Percentiles rank a stretch among this genome's conserved stretches.
These are phyloP conservation scores for Panicum hallii DNA, from an alignment of 202 grass and related monocot species.

Conservation along the genomic window DNA sequence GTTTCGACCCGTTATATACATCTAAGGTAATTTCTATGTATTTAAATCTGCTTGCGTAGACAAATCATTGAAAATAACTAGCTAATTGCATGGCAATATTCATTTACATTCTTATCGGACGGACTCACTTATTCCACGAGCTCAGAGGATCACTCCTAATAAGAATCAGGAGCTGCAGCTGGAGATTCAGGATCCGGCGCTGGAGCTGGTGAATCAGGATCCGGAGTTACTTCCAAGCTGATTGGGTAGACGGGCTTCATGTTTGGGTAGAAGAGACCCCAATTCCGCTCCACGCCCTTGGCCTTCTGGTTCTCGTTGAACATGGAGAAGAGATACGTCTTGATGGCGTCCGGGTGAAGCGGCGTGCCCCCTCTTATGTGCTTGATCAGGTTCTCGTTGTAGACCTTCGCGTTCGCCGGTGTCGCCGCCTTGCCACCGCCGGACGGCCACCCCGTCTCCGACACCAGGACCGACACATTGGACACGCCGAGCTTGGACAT, in stretches of 20 bases:
- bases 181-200: no score
- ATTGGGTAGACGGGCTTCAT: background rate
- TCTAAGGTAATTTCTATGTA: no score
- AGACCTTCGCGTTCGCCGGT: background rate
- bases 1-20: no score
- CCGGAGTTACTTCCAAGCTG: background rate
- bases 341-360: background rate
- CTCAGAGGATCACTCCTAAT: no score
- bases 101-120: no score
- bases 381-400: background rate
- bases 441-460: slow-evolving; percentile 75
- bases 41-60: no score
- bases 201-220: background rate
- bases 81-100: no score
- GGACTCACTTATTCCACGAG: no score
- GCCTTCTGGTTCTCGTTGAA: background rate
- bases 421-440: slow-evolving; percentile 42
- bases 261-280: background rate
- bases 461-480: slow-evolving; percentile 49
- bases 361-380: background rate
- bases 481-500: slow-evolving; percentile 51
- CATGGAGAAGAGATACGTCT: background rate
- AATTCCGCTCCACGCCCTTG: background rate
- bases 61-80: no score
- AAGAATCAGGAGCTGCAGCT: background rate